These are phyloP conservation scores for Epichloe baconii DNA, from an alignment of 2,329 filamentous ascomycete species.

Conservation along the genomic window DNA sequence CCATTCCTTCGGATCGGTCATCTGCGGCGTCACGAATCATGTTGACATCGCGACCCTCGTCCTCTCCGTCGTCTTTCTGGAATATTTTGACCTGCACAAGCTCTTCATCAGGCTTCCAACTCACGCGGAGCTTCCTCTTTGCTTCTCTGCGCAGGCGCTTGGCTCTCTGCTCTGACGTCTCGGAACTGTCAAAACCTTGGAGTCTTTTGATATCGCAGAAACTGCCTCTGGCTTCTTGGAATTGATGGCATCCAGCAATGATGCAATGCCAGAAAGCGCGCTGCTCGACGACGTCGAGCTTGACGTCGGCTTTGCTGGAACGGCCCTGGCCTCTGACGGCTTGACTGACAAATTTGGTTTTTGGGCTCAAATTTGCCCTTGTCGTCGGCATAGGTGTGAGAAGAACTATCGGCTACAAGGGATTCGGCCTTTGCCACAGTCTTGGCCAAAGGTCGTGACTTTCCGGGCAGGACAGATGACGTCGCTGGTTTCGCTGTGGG, in stretches of 20 bases:
- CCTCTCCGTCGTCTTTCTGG: constrained; percentile 58
- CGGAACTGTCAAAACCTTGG: constrained; percentile 35
- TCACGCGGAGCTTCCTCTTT: constrained; percentile 55
- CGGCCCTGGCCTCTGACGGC: constrained; percentile 16
- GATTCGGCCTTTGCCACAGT: constrained; percentile 24
- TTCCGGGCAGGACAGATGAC: constrained; percentile 33
- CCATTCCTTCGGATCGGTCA: constrained; percentile 60
- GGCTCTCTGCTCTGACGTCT: constrained; percentile 54
- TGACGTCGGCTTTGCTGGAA: constrained; percentile 5
- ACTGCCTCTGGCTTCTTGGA: constrained; percentile 25
- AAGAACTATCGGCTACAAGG: constrained; percentile 12
- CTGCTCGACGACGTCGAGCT: constrained; percentile 11
- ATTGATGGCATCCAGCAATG: constrained; percentile 38
- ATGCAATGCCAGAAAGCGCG: constrained; percentile 36
- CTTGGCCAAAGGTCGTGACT: constrained; percentile 31
- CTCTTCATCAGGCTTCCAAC: constrained; percentile 54
- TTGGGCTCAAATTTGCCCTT: constrained; percentile 19
- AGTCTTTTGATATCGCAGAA: constrained; percentile 39
- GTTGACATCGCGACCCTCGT: constrained; percentile 51
- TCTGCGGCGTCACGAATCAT: constrained; percentile 62
- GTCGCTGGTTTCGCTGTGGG: constrained; percentile 17
- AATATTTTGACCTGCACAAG: constrained; percentile 57
- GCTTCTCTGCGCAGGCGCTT: constrained; percentile 61
- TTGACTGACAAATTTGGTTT: constrained; percentile 11
- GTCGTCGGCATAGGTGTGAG: constrained; percentile 16